Conservation (phyloP, 345 rosid genomes). For the Chamaenerion angustifolium region DNA sequence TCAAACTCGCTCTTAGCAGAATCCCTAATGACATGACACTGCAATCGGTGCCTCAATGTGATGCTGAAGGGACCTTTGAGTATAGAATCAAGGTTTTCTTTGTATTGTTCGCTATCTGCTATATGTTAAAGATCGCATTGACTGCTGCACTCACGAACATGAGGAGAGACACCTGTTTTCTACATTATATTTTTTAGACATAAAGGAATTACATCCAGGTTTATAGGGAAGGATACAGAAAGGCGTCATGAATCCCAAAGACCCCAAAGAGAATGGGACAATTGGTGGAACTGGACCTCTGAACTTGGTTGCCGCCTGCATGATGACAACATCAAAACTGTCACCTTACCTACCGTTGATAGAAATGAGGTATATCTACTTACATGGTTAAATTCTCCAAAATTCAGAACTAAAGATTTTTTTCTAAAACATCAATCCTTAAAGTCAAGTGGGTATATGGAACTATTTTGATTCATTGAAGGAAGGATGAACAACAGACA, state of each 20-base stretch:
- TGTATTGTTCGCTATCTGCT: conserved; percentile 76
- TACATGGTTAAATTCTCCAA: too few species aligned
- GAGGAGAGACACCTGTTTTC: background rate
- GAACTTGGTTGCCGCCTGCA: conserved; percentile 97
- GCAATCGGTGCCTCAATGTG: conserved; percentile 79
- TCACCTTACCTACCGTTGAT: too few species aligned
- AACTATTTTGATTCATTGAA: too few species aligned
- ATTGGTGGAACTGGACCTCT: conserved; percentile 98
- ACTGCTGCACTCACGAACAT: too few species aligned
- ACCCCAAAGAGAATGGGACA: conserved; percentile 91
- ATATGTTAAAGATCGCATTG: conserved; percentile 23
- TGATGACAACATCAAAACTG: too few species aligned
- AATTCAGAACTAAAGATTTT: too few species aligned
- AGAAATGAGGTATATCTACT: too few species aligned
- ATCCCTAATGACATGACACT: conserved; percentile 70
- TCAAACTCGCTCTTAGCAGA: conserved; percentile 61
- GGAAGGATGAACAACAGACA: too few species aligned
- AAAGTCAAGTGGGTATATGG: too few species aligned
- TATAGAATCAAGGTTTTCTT: conserved; percentile 64
- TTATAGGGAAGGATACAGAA: conserved; percentile 66
- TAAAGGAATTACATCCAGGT: conserved; percentile 2
- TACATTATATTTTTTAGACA: background rate
- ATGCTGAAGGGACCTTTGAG: conserved; percentile 84
- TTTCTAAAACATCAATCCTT: too few species aligned
- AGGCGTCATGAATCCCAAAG: conserved; percentile 99